Evolutionary conservation across 2,329 filamentous ascomycete species (phyloP).

Genomic region (Orbilia javanica): DNA sequence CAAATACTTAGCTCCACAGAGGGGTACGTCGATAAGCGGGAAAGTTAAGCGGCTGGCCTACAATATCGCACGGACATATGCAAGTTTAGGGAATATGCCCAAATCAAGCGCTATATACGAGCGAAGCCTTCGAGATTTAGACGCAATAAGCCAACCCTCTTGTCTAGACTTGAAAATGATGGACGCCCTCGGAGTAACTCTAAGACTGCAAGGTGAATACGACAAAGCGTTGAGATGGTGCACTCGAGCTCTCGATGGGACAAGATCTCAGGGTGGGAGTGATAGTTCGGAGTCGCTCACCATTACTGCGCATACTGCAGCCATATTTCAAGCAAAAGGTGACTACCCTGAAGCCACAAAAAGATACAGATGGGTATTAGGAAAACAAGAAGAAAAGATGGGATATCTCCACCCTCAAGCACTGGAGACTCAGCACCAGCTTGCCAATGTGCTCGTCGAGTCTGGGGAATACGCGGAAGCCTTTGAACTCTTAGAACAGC

Average conservation of each 20-base stretch:
- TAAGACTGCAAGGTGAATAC: conserved; percentile 10
- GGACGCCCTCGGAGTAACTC: conserved; percentile 37
- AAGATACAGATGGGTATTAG: conserved; percentile 15
- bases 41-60: conserved; percentile 1
- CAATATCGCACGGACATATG: conserved; percentile 22
- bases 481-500: neutral
- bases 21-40: neutral
- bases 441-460: conserved; percentile 1
- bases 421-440: conserved; percentile 10
- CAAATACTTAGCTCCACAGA: neutral
- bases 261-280: neutral
- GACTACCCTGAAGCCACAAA: neutral
- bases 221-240: conserved; percentile 29
- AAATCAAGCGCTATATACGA: conserved; percentile 16
- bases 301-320: conserved; percentile 24
- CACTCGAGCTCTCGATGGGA: neutral
- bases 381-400: neutral
- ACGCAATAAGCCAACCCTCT: neutral
- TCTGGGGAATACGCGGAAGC: conserved; percentile 12
- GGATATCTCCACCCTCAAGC: neutral
- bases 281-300: conserved; percentile 12
- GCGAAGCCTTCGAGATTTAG: neutral
- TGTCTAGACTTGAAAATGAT: conserved; percentile 17
- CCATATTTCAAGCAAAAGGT: conserved; percentile 7
- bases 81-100: neutral